A percentile compares a stretch with the other conserved stretches of the same genome.
These are phyloP conservation scores for Petunia hybrid DNA, from an alignment of 305 asterid genomes.

Conservation along the genomic window DNA sequence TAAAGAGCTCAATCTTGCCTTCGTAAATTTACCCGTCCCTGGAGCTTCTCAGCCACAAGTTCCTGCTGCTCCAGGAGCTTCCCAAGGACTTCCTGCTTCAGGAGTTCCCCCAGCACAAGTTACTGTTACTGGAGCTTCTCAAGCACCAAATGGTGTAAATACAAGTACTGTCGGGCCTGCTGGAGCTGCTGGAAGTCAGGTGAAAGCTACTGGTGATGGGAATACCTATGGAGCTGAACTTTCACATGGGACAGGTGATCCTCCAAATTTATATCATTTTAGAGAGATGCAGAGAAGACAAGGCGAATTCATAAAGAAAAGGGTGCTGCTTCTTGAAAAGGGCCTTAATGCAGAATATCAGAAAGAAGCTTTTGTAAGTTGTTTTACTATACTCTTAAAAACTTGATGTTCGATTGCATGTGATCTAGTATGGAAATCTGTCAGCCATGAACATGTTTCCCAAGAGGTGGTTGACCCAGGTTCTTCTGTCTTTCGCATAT, in stretches of 20 bases:
- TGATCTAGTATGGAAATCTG: not conserved
- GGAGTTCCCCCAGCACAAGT: conserved; percentile 61
- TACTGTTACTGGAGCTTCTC: conserved; percentile 49
- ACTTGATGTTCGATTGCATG: conserved; percentile 20
- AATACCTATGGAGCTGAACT: conserved; percentile 57
- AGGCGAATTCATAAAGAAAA: conserved; percentile 89
- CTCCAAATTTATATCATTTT: conserved; percentile 64
- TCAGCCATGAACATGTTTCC: not conserved
- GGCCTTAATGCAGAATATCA: conserved; percentile 81
- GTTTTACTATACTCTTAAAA: conserved; percentile 29
- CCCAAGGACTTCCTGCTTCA: conserved; percentile 59
- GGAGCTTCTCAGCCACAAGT: conserved; percentile 68
- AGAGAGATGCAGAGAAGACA: conserved; percentile 97
- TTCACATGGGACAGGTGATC: conserved; percentile 64
- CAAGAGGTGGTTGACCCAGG: conserved; percentile 2
- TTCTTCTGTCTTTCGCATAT: not conserved
- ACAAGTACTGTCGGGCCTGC: conserved; percentile 53
- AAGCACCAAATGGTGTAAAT: conserved; percentile 54
- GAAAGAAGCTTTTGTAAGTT: conserved; percentile 74
- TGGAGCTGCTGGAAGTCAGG: conserved; percentile 61
- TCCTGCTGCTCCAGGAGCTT: conserved; percentile 47
- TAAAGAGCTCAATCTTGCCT: conserved; percentile 85
- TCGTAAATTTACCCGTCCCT: conserved; percentile 56
- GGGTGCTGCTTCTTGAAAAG: conserved; percentile 92
- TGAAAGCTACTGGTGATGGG: conserved; percentile 52